phyloP scores from a whole-genome alignment of 495 filamentous ascomycete genomes.

The Chaetomidium leptoderma region DNA sequence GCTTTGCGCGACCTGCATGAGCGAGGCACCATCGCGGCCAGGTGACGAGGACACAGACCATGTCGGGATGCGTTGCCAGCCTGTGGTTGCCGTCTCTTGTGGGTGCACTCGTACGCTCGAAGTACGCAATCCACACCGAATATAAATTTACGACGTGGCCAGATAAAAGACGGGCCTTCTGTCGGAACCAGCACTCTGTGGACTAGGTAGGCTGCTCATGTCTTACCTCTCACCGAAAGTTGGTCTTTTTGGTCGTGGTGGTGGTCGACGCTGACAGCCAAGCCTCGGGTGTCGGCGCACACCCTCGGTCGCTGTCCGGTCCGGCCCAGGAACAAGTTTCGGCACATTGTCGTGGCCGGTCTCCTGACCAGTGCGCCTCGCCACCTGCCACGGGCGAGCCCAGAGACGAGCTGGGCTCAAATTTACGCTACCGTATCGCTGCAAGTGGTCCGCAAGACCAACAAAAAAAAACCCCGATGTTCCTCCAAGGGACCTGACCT shows the following conservation, averaged over 20 bases:
- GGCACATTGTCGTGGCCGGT: neutral
- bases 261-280: neutral
- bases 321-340: neutral
- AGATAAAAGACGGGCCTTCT: constrained; percentile 10
- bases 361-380: constrained; percentile 1
- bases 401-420: neutral
- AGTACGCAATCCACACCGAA: constrained; percentile 7
- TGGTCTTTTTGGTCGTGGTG: neutral
- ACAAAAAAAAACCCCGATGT: too few relatives aligned
- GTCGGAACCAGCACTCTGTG: neutral
- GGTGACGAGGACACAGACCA: constrained; percentile 19
- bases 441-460: too few relatives aligned
- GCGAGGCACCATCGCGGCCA: constrained; percentile 21
- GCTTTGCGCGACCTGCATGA: constrained; percentile 21
- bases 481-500: too few relatives aligned
- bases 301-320: neutral
- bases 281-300: neutral
- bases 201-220: constrained; percentile 14
- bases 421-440: neutral
- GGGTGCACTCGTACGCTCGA: too few relatives aligned
- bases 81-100: neutral
- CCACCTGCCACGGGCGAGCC: neutral
- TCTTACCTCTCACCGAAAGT: constrained; percentile 11
- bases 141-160: constrained; percentile 22
- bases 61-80: neutral